phyloP scores from a whole-genome alignment of 2,329 filamentous ascomycete species.

The Diaporthe sp. region DNA sequence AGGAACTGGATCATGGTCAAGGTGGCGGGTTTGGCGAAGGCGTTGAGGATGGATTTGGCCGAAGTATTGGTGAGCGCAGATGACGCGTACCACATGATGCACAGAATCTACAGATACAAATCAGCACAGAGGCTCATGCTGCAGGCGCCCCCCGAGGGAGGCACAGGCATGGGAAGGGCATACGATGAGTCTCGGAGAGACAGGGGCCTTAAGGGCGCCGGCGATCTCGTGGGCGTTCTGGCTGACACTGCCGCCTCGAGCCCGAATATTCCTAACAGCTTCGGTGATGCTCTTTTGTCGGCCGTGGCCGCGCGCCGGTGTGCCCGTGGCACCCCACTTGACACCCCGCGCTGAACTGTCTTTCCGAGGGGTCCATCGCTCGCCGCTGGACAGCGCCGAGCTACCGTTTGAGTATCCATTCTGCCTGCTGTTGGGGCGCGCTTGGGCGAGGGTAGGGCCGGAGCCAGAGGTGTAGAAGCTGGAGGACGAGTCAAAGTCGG shows the following conservation, averaged over 20 bases:
- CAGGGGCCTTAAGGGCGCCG: constrained; percentile 88
- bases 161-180: constrained; percentile 45
- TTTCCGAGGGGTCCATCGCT: constrained; percentile 74
- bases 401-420: constrained; percentile 49
- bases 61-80: constrained; percentile 98
- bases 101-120: constrained; percentile 74
- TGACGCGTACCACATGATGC: constrained; percentile 92
- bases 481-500: constrained; percentile 62
- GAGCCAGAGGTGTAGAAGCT: constrained; percentile 3
- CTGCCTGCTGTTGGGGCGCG: constrained; percentile 40
- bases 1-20: constrained; percentile 94
- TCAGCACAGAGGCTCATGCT: constrained; percentile 45
- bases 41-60: constrained; percentile 95
- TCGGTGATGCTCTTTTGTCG: constrained; percentile 91
- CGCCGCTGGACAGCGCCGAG: constrained; percentile 50
- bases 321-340: constrained; percentile 48
- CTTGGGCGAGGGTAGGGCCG: constrained; percentile 20
- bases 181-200: constrained; percentile 92
- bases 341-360: constrained; percentile 56
- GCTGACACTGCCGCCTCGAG: constrained; percentile 85
- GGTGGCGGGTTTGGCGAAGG: constrained; percentile 90
- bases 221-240: constrained; percentile 95
- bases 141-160: constrained; percentile 9
- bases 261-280: constrained; percentile 86
- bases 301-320: constrained; percentile 63